Base-by-base conservation (phyloP, 345 rosid species). In the Rhodamnia argentea region DNA sequence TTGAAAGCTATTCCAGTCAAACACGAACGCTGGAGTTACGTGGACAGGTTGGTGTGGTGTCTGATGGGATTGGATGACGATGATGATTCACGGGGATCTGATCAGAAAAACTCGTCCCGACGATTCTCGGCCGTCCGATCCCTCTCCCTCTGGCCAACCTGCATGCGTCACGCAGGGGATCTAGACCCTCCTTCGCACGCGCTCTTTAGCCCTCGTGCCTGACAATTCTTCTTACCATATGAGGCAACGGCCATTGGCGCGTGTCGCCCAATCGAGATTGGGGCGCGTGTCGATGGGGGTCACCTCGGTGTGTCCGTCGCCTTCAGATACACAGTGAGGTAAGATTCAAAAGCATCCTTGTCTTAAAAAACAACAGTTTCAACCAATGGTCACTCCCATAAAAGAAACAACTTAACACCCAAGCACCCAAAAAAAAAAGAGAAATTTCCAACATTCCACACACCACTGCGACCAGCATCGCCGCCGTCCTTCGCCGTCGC, bases 401-500 rank as follows among this genome's bases (percentile, higher is more conserved):
- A 70, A 5, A 4, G 13, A 4, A 9, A 37, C 78, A 2, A 37
- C 24, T 1, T 0, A 37, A 9, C 24, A 22, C 78, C 10, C 44
- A 2, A 24, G 47, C 44, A 2, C 78, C 78, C 7, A 50, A 11
- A 37, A 18, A 64, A 1, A 3, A 4, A 23, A 8, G n/a, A 40
- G 24, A 32, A 70, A 12, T 70, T 70, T 70, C 47, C 78, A 18
- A 40, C 78, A 10, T 37, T 70, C 47, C 47, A 22, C 26, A 37
- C 13, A 20, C 81, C 47, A 9, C 24, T 26, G 9, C 44, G 44
- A 32, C 3, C n/a, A 9, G 14, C 56, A n/a, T 82, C 42, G 62
- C 53, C 15, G 86, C 83, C 60, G 18, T 87, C 86, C 84, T 64
- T 85, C 88, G 82, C 89, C 87, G 37, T 88, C 93, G 89, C 89